These are phyloP conservation scores for Colletotrichum tropicale DNA, from an alignment of 2,329 filamentous ascomycete genomes.

Conservation along the genomic window DNA sequence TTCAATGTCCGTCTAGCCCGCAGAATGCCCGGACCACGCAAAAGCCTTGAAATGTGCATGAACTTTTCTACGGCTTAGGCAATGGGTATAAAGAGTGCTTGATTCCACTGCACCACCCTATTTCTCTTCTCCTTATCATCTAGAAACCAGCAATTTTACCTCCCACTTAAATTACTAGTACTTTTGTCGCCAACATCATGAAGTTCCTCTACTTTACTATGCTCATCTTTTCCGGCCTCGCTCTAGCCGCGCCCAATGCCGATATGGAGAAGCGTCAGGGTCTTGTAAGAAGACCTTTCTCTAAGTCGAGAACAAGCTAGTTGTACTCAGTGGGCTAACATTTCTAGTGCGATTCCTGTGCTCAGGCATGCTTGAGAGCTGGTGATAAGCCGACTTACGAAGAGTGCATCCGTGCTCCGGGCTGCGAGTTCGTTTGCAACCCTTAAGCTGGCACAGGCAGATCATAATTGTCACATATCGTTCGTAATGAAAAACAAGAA, in stretches of 20 bases:
- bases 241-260: background rate
- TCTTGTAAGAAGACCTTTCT: background rate
- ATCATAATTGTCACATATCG: background rate
- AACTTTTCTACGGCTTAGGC: background rate
- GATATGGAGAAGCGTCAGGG: background rate
- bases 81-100: background rate
- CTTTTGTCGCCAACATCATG: background rate
- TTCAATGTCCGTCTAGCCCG: background rate
- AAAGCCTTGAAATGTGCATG: background rate
- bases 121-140: background rate
- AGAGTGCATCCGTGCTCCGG: background rate
- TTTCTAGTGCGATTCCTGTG: background rate
- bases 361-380: background rate
- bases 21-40: background rate
- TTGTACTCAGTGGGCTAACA: background rate
- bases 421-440: background rate
- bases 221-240: background rate
- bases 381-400: background rate
- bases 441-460: background rate
- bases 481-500: background rate
- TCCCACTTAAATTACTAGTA: background rate
- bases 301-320: background rate
- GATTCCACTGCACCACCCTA: background rate
- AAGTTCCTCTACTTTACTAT: background rate
- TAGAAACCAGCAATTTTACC: background rate